Percentiles rank a stretch among this genome's conserved stretches.
phyloP scores from a whole-genome alignment of 2,329 filamentous ascomycete genomes.

The Sclerotinia subarctica region DNA sequence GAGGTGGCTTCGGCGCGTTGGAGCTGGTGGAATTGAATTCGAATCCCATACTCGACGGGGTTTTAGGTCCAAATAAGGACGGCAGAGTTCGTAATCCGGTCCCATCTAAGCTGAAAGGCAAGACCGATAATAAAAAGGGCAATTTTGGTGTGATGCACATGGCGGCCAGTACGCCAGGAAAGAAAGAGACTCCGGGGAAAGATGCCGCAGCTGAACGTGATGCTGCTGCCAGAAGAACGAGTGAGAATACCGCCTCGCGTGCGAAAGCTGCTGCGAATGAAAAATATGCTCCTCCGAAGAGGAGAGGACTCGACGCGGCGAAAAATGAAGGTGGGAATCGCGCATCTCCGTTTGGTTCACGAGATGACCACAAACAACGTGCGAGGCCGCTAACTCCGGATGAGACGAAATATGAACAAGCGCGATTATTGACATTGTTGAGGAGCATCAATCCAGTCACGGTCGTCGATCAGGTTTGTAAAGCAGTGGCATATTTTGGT shows the following conservation, averaged over 20 bases:
- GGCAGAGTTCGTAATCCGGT: constrained; percentile 56
- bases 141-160: constrained; percentile 65
- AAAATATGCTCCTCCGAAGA: constrained; percentile 49
- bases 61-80: constrained; percentile 43
- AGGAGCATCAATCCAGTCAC: constrained; percentile 52
- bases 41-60: constrained; percentile 32
- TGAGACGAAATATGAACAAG: constrained; percentile 58
- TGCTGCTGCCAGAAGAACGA: constrained; percentile 56
- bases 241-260: constrained; percentile 58
- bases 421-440: constrained; percentile 55
- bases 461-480: constrained; percentile 62
- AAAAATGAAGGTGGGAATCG: constrained; percentile 29
- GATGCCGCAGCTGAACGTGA: constrained; percentile 54
- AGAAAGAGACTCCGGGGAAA: constrained; percentile 36
- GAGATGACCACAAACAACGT: constrained; percentile 34
- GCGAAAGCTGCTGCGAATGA: constrained; percentile 54
- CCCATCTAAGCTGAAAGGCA: constrained; percentile 60
- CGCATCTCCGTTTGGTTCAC: constrained; percentile 32
- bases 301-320: constrained; percentile 33
- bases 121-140: constrained; percentile 53
- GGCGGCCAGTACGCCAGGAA: constrained; percentile 43
- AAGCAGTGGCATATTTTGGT: constrained; percentile 61
- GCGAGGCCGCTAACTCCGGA: constrained; percentile 42
- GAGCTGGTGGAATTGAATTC: constrained; percentile 53
- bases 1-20: constrained; percentile 46